phyloP scores from a whole-genome alignment of 1,284 basidiomycete genomes.

The Sanghuangporus baumii region DNA sequence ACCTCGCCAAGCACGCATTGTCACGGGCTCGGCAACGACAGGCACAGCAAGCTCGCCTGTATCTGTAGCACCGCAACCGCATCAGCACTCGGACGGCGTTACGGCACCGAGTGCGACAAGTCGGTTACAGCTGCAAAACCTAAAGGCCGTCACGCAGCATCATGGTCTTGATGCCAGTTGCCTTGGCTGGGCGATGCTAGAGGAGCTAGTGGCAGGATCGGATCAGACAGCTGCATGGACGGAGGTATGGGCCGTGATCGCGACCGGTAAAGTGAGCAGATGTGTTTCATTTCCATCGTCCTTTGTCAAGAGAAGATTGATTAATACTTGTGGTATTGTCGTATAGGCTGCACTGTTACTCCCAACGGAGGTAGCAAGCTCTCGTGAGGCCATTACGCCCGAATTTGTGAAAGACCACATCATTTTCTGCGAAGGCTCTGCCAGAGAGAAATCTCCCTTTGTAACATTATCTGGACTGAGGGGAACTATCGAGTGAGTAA shows the following conservation, averaged over 20 bases:
- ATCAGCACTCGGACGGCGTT: constrained; percentile 29
- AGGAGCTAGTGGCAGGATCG: constrained; percentile 65
- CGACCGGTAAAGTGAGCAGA: constrained; percentile 57
- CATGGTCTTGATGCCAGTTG: constrained; percentile 66
- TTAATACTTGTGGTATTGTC: constrained; percentile 9
- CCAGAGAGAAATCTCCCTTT: constrained; percentile 42
- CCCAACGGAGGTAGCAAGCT: constrained; percentile 52
- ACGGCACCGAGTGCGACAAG: constrained; percentile 44
- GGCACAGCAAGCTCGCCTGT: constrained; percentile 36
- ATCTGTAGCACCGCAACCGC: constrained; percentile 26
- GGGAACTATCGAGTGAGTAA: constrained; percentile 44
- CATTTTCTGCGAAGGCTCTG: constrained; percentile 49
- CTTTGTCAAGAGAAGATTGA: constrained; percentile 9
- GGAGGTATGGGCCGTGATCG: constrained; percentile 65
- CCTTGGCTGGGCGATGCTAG: constrained; percentile 80
- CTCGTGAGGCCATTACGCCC: constrained; percentile 53
- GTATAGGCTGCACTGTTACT: constrained; percentile 71
- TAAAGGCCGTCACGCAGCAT: constrained; percentile 75
- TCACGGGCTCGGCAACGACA: constrained; percentile 43
- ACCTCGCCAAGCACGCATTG: constrained; percentile 43
- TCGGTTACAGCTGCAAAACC: constrained; percentile 70
- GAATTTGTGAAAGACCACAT: constrained; percentile 80
- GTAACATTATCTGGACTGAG: constrained; percentile 80
- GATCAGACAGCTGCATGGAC: constrained; percentile 65
- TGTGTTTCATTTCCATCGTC: background rate